Evolutionary conservation across 2,329 filamentous ascomycete species (phyloP), one percentile per base, ranked within the genome.

Genomic region (Penicillium hordei): DNA sequence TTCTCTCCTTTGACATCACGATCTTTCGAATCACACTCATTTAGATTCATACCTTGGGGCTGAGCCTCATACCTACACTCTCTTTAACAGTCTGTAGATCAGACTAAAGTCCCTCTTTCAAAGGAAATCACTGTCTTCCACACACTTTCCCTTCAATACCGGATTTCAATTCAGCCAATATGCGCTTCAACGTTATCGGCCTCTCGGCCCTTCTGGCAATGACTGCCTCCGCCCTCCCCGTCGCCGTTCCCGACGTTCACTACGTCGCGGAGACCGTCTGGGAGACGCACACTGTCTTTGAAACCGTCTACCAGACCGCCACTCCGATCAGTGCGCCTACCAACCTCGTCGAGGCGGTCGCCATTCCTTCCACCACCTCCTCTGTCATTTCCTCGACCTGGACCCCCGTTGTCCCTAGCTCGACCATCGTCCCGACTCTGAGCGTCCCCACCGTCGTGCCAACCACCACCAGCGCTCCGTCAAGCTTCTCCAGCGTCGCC

Each of bases 161-260:
- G 31, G 40, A 52, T 44, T 39, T 15, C 31, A 33, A 33, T 15
- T n/a, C 33, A 52, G 42, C 55, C 55, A 57, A 57, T 31, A 57
- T 57, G 55, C 49, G 34, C 59, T 60, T 62, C 40, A 40, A 61
- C 51, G 33, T 57, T 25, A n/a, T 60, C 51, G 39, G 29, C 48
- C 40, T 59, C 21, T 50, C 60, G 23, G 52, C 59, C 19, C 25
- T 57, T 46, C 38, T 61, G 38, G 59, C 59, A 25, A 27, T 46
- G 10, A 56, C 59, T 36, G 56, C 59, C 45, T 43, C 48, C 10
- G 62, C 60, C 2, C 40, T 57, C 21, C 62, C 62, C 13, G 48
- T 55, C 46, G 52, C 56, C 9, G 17, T 51, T 3, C 51, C 40
- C 29, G 54, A 50, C 15, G 43, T 48, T 29, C 15, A 48, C 13